Evolutionary conservation across 1,284 basidiomycete genomes (phyloP).

Genomic region (Ganoderma multipileum): DNA sequence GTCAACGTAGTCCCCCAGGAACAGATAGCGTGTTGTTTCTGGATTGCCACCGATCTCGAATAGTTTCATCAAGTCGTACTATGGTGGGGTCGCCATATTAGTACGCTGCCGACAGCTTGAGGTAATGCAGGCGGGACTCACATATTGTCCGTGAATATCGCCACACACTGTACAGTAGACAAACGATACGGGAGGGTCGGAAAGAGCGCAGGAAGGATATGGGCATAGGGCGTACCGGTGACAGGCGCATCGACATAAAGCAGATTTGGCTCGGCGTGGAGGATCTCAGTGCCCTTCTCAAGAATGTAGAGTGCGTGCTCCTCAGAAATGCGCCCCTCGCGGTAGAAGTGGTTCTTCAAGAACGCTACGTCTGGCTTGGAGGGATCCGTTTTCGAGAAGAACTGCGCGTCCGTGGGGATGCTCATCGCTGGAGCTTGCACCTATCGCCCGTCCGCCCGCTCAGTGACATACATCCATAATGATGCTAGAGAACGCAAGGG

Average conservation of each 20-base stretch:
- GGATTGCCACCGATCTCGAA: constrained; percentile 96
- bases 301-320: constrained; percentile 92
- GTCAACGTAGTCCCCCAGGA: constrained; percentile 96
- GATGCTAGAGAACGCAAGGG: background rate
- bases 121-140: constrained; percentile 49
- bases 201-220: background rate
- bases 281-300: constrained; percentile 77
- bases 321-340: constrained; percentile 91
- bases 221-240: constrained; percentile 65
- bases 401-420: constrained; percentile 92
- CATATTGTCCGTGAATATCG: constrained; percentile 95
- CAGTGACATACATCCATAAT: background rate
- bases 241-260: constrained; percentile 93
- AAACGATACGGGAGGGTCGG: background rate
- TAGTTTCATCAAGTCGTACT: constrained; percentile 95
- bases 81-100: constrained; percentile 30
- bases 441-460: constrained; percentile 47
- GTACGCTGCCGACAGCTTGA: constrained; percentile 11
- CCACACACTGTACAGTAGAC: constrained; percentile 71
- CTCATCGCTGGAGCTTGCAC: constrained; percentile 96
- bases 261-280: constrained; percentile 84
- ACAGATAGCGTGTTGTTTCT: constrained; percentile 91
- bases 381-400: constrained; percentile 85
- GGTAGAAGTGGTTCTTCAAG: constrained; percentile 98
- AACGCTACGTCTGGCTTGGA: constrained; percentile 96